Evolutionary conservation across 148 eudicot genomes (phyloP).

Genomic region (Fagopyrum homotropicum): DNA sequence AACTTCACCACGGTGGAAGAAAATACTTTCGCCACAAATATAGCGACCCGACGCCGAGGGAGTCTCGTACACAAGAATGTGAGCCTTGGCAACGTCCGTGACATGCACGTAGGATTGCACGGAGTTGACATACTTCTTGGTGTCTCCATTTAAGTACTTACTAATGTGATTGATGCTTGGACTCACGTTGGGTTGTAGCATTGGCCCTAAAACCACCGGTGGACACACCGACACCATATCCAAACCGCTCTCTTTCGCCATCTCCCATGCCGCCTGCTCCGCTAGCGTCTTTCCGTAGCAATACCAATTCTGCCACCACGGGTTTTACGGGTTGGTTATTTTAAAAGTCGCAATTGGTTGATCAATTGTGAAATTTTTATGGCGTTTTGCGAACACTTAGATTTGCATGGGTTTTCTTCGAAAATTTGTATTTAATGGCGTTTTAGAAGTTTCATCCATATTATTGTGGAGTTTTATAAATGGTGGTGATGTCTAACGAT

Average conservation of each 20-base stretch:
- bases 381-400: neutral
- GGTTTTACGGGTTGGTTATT: too few relatives aligned
- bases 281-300: constrained; percentile 89
- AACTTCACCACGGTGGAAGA: constrained; percentile 85
- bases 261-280: constrained; percentile 73
- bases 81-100: constrained; percentile 72
- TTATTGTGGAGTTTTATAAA: neutral
- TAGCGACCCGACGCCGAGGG: constrained; percentile 63
- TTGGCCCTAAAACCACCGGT: constrained; percentile 68
- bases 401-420: neutral
- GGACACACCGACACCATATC: constrained; percentile 75
- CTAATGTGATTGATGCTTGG: constrained; percentile 71
- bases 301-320: constrained; percentile 63
- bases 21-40: constrained; percentile 73
- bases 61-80: constrained; percentile 60
- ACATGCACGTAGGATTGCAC: constrained; percentile 84
- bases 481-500: too few relatives aligned
- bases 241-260: constrained; percentile 67
- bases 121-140: constrained; percentile 70
- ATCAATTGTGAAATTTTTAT: neutral
- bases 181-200: constrained; percentile 64
- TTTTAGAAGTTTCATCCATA: too few relatives aligned
- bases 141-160: constrained; percentile 73
- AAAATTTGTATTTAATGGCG: neutral
- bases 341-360: neutral